Percentiles rank a stretch among this genome's conserved stretches.
phyloP scores from a whole-genome alignment of 305 asterid genomes.

The Salvia sclarea region DNA sequence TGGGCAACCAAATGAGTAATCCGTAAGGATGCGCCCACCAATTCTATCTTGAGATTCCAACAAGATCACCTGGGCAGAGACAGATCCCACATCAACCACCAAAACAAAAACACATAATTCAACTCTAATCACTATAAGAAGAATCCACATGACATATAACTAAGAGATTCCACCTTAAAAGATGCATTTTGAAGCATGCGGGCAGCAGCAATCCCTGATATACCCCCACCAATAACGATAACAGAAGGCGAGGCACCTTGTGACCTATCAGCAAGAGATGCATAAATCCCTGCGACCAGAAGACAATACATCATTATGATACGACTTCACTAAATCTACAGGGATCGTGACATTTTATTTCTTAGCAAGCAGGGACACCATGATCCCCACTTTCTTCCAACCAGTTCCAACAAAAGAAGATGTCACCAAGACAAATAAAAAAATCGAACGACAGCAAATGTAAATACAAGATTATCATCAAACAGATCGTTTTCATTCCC shows the following conservation, averaged over 20 bases:
- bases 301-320: background rate
- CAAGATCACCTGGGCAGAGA: conserved; percentile 63
- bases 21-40: conserved; percentile 94
- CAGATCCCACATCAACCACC: conserved; percentile 18
- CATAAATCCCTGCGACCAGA: conserved; percentile 48
- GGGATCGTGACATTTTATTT: background rate
- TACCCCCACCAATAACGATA: conserved; percentile 92
- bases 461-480: background rate
- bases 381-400: background rate
- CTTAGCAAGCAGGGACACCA: background rate
- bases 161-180: conserved; percentile 54
- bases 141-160: background rate
- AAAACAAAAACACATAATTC: background rate
- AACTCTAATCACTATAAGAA: background rate
- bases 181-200: conserved; percentile 80
- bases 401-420: background rate
- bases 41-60: conserved; percentile 92
- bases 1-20: conserved; percentile 94
- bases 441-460: background rate
- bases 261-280: conserved; percentile 53
- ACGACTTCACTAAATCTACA: background rate
- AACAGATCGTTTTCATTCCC: background rate
- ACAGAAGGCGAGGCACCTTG: conserved; percentile 63
- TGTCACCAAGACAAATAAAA: background rate
- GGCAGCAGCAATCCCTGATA: conserved; percentile 96